A percentile compares a stretch with the other conserved stretches of the same genome.
Conservation (phyloP, 108 stramenopile genomes). For the Epithemia pelagica region DNA sequence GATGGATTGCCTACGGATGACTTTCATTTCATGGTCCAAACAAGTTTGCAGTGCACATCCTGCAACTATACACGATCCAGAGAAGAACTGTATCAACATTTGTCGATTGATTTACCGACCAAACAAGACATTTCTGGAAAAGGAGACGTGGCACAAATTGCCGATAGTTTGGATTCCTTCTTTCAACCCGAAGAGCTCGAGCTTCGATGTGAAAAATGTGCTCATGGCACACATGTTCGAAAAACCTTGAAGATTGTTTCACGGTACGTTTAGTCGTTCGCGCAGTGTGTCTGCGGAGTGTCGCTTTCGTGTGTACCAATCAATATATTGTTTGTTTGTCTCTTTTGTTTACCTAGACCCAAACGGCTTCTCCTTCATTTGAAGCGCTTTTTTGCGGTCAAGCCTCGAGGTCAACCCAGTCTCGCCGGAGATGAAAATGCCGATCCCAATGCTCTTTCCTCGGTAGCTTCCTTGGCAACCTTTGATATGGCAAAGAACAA, state of each 20-base stretch:
- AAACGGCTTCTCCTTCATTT: slow-evolving; percentile 44
- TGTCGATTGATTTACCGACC: slow-evolving; percentile 40
- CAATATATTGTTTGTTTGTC: no score
- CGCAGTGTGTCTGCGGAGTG: no score
- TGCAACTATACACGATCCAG: slow-evolving; percentile 46
- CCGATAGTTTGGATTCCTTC: slow-evolving; percentile 42
- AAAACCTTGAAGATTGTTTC: slow-evolving; percentile 7
- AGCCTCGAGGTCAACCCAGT: not conserved
- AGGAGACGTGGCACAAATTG: slow-evolving; percentile 11
- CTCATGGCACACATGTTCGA: slow-evolving; percentile 7
- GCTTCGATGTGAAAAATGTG: slow-evolving; percentile 83
- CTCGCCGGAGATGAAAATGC: slow-evolving; percentile 35
- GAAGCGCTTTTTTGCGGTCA: slow-evolving; percentile 48
- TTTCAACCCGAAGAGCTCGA: slow-evolving; percentile 71
- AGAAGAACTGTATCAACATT: slow-evolving; percentile 39
- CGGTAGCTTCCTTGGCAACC: not conserved
- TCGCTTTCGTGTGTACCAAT: no score
- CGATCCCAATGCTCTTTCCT: slow-evolving; percentile 9
- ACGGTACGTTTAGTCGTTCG: slow-evolving; percentile 6
- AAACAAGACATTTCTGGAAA: not conserved
- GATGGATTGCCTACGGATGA: slow-evolving; percentile 5
- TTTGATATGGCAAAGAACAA: slow-evolving; percentile 45
- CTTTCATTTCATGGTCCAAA: slow-evolving; percentile 36
- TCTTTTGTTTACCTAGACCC: slow-evolving; percentile 22
- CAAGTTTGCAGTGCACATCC: slow-evolving; percentile 47